Evolutionary conservation across 495 filamentous ascomycete genomes (phyloP).

Genomic region (Trichocladium uniseriatum): DNA sequence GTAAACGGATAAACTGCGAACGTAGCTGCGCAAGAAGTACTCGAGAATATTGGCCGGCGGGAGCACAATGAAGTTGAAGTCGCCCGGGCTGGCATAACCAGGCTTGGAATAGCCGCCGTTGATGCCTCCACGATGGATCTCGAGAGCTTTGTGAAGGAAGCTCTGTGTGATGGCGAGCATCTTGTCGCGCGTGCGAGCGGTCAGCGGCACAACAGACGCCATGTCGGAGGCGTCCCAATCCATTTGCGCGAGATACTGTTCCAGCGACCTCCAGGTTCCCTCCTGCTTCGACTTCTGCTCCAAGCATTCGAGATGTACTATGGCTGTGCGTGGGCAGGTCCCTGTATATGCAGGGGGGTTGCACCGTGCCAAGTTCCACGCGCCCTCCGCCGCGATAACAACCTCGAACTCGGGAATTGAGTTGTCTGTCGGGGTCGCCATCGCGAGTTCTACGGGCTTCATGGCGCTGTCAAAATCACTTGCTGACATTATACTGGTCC

Average conservation of each 20-base stretch:
- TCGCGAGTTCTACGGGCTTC: conserved; percentile 25
- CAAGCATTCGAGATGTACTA: conserved; percentile 48
- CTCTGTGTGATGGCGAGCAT: conserved; percentile 54
- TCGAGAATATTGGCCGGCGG: conserved; percentile 51
- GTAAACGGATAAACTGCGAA: conserved; percentile 48
- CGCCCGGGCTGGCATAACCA: conserved; percentile 30
- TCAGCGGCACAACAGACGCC: conserved; percentile 39
- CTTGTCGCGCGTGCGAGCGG: conserved; percentile 47
- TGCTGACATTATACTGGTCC: conserved; percentile 36
- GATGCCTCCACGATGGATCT: conserved; percentile 43
- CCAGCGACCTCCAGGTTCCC: conserved; percentile 35
- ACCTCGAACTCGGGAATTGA: conserved; percentile 41
- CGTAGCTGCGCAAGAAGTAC: conserved; percentile 51
- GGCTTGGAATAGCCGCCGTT: conserved; percentile 22
- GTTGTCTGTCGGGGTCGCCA: conserved; percentile 15
- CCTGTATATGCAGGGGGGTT: conserved; percentile 42
- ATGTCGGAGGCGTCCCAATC: conserved; percentile 33
- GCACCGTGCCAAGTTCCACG: conserved; percentile 51
- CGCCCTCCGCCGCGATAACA: conserved; percentile 44
- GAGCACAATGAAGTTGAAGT: conserved; percentile 47
- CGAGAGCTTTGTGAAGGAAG: conserved; percentile 54
- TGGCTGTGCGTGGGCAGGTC: conserved; percentile 47
- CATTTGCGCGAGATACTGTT: conserved; percentile 29
- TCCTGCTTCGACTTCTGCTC: conserved; percentile 49
- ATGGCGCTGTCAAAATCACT: conserved; percentile 27